phyloP scores from a whole-genome alignment of 2,329 filamentous ascomycete genomes.

The Penicillium sp. region DNA sequence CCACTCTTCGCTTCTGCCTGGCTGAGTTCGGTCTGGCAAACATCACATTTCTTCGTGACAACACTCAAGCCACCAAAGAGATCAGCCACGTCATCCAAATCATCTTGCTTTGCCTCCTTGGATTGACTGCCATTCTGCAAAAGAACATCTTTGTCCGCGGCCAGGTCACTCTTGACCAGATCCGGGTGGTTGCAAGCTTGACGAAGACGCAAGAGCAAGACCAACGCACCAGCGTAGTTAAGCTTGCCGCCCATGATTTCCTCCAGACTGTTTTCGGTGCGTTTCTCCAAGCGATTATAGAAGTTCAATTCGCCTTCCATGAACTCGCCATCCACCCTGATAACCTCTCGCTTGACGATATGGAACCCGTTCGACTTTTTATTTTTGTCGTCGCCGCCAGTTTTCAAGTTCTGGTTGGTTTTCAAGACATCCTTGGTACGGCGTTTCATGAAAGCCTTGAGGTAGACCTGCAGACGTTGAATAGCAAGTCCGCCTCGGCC shows the following conservation, averaged over 20 bases:
- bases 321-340: conserved; percentile 78
- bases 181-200: conserved; percentile 96
- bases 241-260: conserved; percentile 84
- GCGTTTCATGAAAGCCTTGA: conserved; percentile 98
- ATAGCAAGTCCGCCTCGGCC: conserved; percentile 90
- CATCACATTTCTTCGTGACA: conserved; percentile 75
- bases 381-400: conserved; percentile 64
- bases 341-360: conserved; percentile 87
- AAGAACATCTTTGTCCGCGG: conserved; percentile 84
- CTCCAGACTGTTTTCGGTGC: conserved; percentile 84
- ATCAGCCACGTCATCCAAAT: conserved; percentile 82
- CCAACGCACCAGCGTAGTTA: conserved; percentile 92
- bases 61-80: conserved; percentile 85
- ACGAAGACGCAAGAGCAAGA: conserved; percentile 83
- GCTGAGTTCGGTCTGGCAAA: conserved; percentile 74
- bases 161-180: conserved; percentile 81
- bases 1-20: conserved; percentile 58
- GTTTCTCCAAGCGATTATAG: conserved; percentile 79
- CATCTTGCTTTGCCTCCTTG: conserved; percentile 57
- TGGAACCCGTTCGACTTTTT: conserved; percentile 71
- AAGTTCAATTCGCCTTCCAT: conserved; percentile 80
- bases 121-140: conserved; percentile 64
- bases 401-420: conserved; percentile 77
- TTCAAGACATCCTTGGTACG: conserved; percentile 97
- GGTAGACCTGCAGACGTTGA: conserved; percentile 77